Percentiles rank a stretch among this genome's conserved stretches.
These are phyloP conservation scores for Puccinia hordei DNA, from an alignment of 1,284 basidiomycete species.

Conservation along the genomic window DNA sequence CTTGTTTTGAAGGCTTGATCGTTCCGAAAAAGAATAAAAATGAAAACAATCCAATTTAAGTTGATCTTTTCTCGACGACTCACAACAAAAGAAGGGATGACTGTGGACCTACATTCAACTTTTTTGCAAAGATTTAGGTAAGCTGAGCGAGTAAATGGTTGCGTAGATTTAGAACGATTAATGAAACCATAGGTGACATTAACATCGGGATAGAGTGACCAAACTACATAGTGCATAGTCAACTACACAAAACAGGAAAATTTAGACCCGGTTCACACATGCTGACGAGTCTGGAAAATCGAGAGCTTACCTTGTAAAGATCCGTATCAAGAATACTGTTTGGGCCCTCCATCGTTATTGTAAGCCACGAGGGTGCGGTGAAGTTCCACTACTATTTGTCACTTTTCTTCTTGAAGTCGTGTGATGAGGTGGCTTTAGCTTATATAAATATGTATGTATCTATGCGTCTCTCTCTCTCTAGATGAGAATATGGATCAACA, in stretches of 20 bases:
- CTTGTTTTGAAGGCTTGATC: slow-evolving; percentile 70
- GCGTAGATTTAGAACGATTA: slow-evolving; percentile 68
- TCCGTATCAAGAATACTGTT: slow-evolving; percentile 80
- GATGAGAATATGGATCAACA: no score
- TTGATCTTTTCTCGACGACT: neutral
- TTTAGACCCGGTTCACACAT: neutral
- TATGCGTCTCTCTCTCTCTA: no score
- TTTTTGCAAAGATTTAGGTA: slow-evolving; percentile 72
- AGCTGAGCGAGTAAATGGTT: slow-evolving; percentile 71
- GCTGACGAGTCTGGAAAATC: slow-evolving; percentile 17
- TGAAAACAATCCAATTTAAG: neutral
- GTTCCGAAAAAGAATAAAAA: neutral
- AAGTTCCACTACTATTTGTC: no score
- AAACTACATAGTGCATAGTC: slow-evolving; percentile 94
- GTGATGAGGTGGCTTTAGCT: no score
- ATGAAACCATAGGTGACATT: slow-evolving; percentile 77
- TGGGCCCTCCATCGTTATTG: slow-evolving; percentile 23
- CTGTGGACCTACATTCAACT: slow-evolving; percentile 67
- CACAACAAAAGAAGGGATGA: neutral
- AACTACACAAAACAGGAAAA: slow-evolving; percentile 64
- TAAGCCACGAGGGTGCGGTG: no score
- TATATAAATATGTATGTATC: no score
- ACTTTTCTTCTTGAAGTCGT: no score
- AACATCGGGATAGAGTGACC: slow-evolving; percentile 74
- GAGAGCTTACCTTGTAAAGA: slow-evolving; percentile 76